A percentile compares a stretch with the other conserved stretches of the same genome.
These are phyloP conservation scores for Secale cereale DNA, from an alignment of 176 grass and related monocot species.

Conservation along the genomic window DNA sequence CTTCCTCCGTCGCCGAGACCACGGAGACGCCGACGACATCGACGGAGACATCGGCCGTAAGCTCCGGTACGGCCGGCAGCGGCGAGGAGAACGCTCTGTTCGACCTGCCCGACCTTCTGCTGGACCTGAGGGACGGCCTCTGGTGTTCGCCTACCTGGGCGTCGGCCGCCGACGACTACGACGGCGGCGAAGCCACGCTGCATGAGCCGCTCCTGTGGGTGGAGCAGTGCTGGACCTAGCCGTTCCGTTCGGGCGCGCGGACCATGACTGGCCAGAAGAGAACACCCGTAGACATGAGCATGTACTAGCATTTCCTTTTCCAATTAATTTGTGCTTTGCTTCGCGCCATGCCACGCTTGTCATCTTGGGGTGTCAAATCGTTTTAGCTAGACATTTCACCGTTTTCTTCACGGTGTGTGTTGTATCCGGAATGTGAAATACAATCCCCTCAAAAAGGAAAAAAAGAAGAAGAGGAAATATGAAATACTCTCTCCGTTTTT, in stretches of 20 bases:
- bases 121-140: constrained; percentile 47
- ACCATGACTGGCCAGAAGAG: constrained; percentile 1
- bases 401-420: not conserved
- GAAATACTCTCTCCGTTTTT: no score
- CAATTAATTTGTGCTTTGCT: not conserved
- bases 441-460: not conserved
- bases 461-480: not conserved
- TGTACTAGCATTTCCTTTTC: not conserved
- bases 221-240: constrained; percentile 41
- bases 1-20: not conserved
- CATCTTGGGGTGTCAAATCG: constrained; percentile 4
- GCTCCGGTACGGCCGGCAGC: not conserved
- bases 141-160: constrained; percentile 36
- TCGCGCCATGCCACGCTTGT: not conserved
- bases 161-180: constrained; percentile 22
- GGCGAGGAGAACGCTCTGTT: constrained; percentile 43
- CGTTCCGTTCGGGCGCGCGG: not conserved
- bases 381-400: not conserved
- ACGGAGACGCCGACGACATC: not conserved
- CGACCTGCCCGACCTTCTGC: constrained; percentile 47
- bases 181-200: constrained; percentile 6
- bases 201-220: constrained; percentile 44
- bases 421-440: not conserved
- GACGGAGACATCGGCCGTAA: not conserved
- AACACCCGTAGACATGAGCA: constrained; percentile 3